These are phyloP conservation scores for Bruguiera parviflora DNA, from an alignment of 345 rosid genomes.

Conservation along the genomic window DNA sequence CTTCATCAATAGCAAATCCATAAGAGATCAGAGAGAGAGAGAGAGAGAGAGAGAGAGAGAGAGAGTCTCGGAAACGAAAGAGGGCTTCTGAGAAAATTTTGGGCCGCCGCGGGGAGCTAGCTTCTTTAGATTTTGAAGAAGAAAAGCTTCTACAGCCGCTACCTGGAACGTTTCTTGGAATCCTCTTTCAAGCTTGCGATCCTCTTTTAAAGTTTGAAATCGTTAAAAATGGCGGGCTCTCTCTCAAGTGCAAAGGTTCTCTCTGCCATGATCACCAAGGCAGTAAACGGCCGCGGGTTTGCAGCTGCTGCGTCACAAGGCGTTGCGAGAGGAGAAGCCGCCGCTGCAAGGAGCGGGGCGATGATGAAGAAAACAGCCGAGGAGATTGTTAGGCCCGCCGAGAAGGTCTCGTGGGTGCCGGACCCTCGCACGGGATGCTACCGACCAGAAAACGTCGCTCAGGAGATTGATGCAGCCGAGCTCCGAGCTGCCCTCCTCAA, in stretches of 20 bases:
- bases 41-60: constrained; percentile 1
- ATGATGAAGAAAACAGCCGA: constrained; percentile 47
- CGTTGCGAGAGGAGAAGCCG: constrained; percentile 22
- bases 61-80: neutral
- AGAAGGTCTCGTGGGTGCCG: constrained; percentile 70
- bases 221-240: constrained; percentile 19
- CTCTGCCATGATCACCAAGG: constrained; percentile 10
- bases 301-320: constrained; percentile 21
- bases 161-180: neutral
- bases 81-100: neutral
- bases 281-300: constrained; percentile 17
- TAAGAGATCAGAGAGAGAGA: neutral
- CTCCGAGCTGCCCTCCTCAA: constrained; percentile 61
- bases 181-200: neutral
- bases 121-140: neutral
- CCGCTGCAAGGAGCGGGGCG: constrained; percentile 22
- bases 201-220: neutral
- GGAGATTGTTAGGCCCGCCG: constrained; percentile 38
- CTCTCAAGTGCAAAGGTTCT: constrained; percentile 18
- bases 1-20: neutral
- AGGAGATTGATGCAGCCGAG: constrained; percentile 67
- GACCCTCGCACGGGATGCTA: constrained; percentile 83
- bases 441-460: constrained; percentile 64
- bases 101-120: constrained; percentile 7
- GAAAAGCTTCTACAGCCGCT: constrained; percentile 5